phyloP scores from a whole-genome alignment of 495 filamentous ascomycete genomes.

The Niebla homalea region DNA sequence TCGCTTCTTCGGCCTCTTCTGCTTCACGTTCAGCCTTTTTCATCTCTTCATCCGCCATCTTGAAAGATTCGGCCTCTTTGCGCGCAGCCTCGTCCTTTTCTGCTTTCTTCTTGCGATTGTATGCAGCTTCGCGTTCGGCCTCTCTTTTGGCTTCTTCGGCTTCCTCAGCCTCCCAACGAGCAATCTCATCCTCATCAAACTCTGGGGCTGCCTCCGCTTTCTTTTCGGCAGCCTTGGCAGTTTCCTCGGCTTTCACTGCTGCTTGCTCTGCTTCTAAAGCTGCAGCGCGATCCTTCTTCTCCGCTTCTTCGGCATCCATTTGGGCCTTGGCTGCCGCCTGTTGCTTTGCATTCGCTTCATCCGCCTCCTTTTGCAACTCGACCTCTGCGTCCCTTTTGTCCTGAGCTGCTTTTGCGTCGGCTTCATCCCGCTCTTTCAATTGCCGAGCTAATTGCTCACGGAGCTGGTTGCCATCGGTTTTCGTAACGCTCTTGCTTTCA shows the following conservation, averaged over 20 bases:
- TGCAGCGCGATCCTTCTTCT: constrained; percentile 35
- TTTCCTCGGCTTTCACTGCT: constrained; percentile 22
- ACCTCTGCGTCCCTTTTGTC: constrained; percentile 37
- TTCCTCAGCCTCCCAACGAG: constrained; percentile 38
- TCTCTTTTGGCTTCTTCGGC: constrained; percentile 46
- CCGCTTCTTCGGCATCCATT: constrained; percentile 33
- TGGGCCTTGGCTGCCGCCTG: constrained; percentile 25
- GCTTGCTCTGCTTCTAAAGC: constrained; percentile 22
- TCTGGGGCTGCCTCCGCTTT: constrained; percentile 22
- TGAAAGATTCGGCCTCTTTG: constrained; percentile 40
- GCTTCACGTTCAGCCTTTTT: constrained; percentile 44
- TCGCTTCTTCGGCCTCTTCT: constrained; percentile 41
- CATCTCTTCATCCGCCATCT: constrained; percentile 39
- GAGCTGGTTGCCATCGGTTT: constrained; percentile 55
- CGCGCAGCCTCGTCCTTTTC: constrained; percentile 49
- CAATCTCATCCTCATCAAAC: constrained; percentile 32
- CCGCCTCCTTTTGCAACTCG: constrained; percentile 28
- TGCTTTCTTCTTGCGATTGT: constrained; percentile 44
- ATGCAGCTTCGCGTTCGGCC: constrained; percentile 44
- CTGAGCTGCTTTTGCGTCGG: constrained; percentile 31
- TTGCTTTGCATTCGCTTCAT: constrained; percentile 27
- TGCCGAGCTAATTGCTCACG: constrained; percentile 50
- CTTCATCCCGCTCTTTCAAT: constrained; percentile 37
- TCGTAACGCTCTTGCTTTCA: constrained; percentile 41
- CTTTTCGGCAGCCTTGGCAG: constrained; percentile 18